A percentile compares a stretch with the other conserved stretches of the same genome.
Conservation (phyloP, 257 asterid genomes). For the Mitragyna speciosa region DNA sequence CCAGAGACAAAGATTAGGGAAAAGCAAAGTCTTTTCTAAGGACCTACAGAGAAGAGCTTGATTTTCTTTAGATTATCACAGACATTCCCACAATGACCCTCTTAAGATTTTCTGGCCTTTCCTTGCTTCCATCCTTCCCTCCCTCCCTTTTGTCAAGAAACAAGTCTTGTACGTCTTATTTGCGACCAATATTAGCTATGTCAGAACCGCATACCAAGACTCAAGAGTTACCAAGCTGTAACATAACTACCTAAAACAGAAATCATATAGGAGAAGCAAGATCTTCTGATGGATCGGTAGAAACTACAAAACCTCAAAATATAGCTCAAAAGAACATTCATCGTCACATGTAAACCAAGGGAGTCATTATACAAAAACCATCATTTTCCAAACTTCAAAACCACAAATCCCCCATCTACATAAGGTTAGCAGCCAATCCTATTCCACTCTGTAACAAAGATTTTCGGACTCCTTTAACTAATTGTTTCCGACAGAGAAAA, state of each 20-base stretch:
- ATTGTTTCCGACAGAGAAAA: neutral
- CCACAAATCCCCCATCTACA: neutral
- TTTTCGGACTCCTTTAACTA: neutral
- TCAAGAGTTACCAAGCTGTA: neutral
- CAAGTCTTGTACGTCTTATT: neutral
- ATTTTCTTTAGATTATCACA: neutral
- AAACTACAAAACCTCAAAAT: neutral
- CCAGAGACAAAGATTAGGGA: neutral
- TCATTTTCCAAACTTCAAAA: neutral
- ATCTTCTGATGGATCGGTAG: neutral
- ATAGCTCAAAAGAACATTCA: neutral
- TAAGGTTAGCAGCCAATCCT: neutral
- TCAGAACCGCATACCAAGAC: neutral
- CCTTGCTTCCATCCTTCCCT: neutral
- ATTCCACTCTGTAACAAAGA: neutral
- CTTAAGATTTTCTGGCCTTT: neutral
- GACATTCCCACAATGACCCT: neutral
- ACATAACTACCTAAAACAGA: neutral
- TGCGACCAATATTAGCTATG: neutral
- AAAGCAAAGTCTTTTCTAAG: no score
- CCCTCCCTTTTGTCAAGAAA: neutral
- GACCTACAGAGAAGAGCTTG: neutral
- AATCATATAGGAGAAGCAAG: neutral
- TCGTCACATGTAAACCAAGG: neutral
- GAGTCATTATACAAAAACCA: neutral